Percentiles rank a stretch among this genome's conserved stretches.
Conservation (phyloP, 1,284 basidiomycete species). For the Moniliophthora roreri region DNA sequence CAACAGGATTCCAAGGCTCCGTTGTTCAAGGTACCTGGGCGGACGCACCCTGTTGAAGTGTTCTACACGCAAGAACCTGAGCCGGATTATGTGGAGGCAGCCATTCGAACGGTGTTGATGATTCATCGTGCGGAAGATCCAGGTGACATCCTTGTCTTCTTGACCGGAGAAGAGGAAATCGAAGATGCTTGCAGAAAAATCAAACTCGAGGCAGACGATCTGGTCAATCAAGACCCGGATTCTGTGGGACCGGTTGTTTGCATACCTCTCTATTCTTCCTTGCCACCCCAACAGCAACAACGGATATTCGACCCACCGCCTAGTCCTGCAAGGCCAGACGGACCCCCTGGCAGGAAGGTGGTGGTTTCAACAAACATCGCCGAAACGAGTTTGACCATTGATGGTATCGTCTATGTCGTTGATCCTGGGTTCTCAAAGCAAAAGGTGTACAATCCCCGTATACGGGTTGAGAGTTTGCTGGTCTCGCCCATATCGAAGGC, state of each 20-base stretch:
- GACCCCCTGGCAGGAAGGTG: slow-evolving; percentile 89
- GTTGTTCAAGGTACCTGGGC: slow-evolving; percentile 93
- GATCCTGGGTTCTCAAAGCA: slow-evolving; percentile 98
- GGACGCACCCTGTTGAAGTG: slow-evolving; percentile 94
- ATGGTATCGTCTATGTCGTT: slow-evolving; percentile 98
- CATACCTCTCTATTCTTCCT: slow-evolving; percentile 91
- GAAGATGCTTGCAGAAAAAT: slow-evolving; percentile 97
- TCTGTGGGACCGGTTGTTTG: slow-evolving; percentile 86
- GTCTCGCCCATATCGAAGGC: slow-evolving; percentile 97
- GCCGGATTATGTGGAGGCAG: slow-evolving; percentile 96
- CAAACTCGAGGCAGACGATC: slow-evolving; percentile 84
- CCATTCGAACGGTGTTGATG: slow-evolving; percentile 95
- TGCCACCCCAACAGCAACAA: slow-evolving; percentile 93
- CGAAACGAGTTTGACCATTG: slow-evolving; percentile 97
- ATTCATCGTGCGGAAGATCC: slow-evolving; percentile 96
- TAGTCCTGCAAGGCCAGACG: slow-evolving; percentile 54
- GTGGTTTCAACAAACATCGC: slow-evolving; percentile 98
- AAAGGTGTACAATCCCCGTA: slow-evolving; percentile 96
- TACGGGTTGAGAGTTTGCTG: slow-evolving; percentile 92
- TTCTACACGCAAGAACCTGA: slow-evolving; percentile 98
- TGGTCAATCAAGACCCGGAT: slow-evolving; percentile 68
- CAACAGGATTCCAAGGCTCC: slow-evolving; percentile 62
- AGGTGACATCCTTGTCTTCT: slow-evolving; percentile 92
- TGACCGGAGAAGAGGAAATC: slow-evolving; percentile 99
- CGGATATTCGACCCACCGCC: slow-evolving; percentile 93